Base-by-base conservation (phyloP, 176 grass and related monocot genomes). In the Eleusine coracana region DNA sequence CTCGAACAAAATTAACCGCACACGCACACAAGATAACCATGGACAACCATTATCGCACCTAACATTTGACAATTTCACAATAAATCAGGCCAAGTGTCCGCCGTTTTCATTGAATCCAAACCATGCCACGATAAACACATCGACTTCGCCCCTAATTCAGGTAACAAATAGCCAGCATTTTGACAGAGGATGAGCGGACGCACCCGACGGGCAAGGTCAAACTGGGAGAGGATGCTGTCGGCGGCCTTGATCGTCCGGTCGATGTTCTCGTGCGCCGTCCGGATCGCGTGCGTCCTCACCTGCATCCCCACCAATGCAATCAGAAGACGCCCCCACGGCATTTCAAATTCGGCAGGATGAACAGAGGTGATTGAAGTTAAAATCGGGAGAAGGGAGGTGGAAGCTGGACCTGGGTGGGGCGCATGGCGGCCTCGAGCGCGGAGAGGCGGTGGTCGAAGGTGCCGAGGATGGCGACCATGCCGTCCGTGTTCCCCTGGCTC, bases 361-460 rank as follows among this genome's bases (percentile, higher is more conserved):
- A 25, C 38, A 42, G 8, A 61, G 15, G 51, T 0, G 20, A 7
- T 15, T 9, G 6, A 12, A 66, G 13, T 20, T 12, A 6, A 12
- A 66, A 83, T 17, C 28, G 20, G 7, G 14, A 12, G 45, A 31
- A 20, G 28, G 69, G 15, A n/a, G 0, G 1, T 0, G 25, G 36
- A 3, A 20, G 1, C 1, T 1, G 45, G 29, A 93, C 96, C 93
- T 95, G 96, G 29, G 87, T 93, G 82, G 96, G 96, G 55, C 96
- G 96, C 92, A 95, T 95, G 67, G 87, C 89, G 31, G 92, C 88
- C 85, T 98, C 96, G 73, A 98, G 91, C 66, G 87, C 90, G 62
- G 96, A 98, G 82, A 95, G 92, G 76, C 89, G 96, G 82, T 98
- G 92, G 82, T 95, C 96, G 86, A 98, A 95, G 85, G 96, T 93